A percentile compares a stretch with the other conserved stretches of the same genome.
Evolutionary conservation across 1,284 basidiomycete species (phyloP).

Genomic region (Fomitiporia mediterranea): DNA sequence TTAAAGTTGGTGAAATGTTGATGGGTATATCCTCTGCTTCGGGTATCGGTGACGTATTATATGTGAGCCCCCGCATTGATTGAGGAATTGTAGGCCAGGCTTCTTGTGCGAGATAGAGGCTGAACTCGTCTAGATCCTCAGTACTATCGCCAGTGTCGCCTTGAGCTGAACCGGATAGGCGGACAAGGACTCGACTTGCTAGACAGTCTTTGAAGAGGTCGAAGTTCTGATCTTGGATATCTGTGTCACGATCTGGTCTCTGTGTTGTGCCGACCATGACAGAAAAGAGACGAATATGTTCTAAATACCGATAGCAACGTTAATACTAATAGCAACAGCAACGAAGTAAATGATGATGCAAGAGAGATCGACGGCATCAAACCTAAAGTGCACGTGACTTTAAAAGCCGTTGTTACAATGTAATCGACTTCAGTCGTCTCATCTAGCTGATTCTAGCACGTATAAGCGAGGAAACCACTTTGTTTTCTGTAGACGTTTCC

Average conservation of each 20-base stretch:
- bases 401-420: neutral
- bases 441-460: neutral
- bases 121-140: conserved; percentile 45
- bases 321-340: neutral
- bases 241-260: neutral
- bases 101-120: conserved; percentile 45
- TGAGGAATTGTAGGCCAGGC: conserved; percentile 40
- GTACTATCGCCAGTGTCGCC: conserved; percentile 23
- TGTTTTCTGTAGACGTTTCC: neutral
- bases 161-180: conserved; percentile 20
- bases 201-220: conserved; percentile 43
- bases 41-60: conserved; percentile 32
- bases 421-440: neutral
- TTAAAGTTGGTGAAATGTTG: conserved; percentile 34
- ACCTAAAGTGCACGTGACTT: neutral
- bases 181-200: conserved; percentile 36
- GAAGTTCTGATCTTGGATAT: conserved; percentile 18
- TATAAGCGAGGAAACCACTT: neutral
- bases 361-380: neutral
- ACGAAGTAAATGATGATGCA: neutral
- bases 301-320: neutral
- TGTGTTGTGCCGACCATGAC: too few species aligned
- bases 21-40: conserved; percentile 35
- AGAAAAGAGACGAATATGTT: too few species aligned
- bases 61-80: conserved; percentile 34